Base-by-base conservation (phyloP, 2,329 filamentous ascomycete genomes). In the Achaetomium macrosporum region DNA sequence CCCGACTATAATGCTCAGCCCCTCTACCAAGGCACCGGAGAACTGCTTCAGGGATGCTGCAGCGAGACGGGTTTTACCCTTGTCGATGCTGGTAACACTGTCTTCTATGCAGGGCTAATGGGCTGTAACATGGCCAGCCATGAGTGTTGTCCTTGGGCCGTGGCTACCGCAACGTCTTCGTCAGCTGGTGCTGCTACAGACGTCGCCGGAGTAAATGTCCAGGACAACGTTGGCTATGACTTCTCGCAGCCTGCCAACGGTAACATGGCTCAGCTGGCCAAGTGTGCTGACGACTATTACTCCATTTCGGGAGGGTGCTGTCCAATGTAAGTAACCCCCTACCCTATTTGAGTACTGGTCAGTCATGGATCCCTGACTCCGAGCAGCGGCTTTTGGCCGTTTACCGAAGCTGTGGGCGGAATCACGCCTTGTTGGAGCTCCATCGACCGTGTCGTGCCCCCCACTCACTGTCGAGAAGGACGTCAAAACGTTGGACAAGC, bases 351-450 rank as follows among this genome's bases (percentile, higher is more conserved):
- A 11, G 33, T 3, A 35, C 4, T 12, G 5, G 5, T 15, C 33
- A 15, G 10, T 17, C 48, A 42, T 6, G 39, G 12, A 25, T 20
- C 12, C 2, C 40, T 50, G 15, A 42, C 11, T 16, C 20, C 9
- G 6, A 17, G 35, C 48, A 62, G 58, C 30, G 57, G 60, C 25
- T 65, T 60, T 42, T 62, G 57, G 54, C 62, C 61, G 3, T 66
- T 64, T 33, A 65, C 63, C 1, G 52, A 43, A 15, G 51, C 39
- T n/a, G 47, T 66, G 3, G 64, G 62, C 15, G 63, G 64, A 30
- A 54, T 62, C 42, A 66, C 60, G 9, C 64, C 61, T 10, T 65
- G 64, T 59, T 64, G 55, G 45, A 63, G 61, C 35, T 65, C 64
- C 15, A 35, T 60, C 35, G 19, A 19, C 12, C 39, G 17, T 31